Conservation (phyloP, 257 asterid species). For the Solanum gandarillasii region DNA sequence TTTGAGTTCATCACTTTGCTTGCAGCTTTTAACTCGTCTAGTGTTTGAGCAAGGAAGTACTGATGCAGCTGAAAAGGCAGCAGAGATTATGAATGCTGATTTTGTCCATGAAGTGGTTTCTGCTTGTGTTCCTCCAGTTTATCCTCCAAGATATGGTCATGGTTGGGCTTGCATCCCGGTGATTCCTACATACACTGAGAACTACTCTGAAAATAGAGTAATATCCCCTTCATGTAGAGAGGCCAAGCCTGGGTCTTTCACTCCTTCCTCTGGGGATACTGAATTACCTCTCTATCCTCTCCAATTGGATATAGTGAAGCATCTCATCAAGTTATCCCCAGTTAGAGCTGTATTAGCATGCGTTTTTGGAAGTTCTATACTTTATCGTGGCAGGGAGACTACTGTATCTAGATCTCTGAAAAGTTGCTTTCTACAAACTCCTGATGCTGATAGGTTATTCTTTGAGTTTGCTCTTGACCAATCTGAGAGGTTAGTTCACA, state of each 20-base stretch:
- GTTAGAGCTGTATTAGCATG: slow-evolving; percentile 97
- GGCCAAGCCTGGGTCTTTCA: slow-evolving; percentile 74
- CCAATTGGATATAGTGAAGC: slow-evolving; percentile 81
- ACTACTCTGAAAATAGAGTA: slow-evolving; percentile 49
- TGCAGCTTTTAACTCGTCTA: slow-evolving; percentile 92
- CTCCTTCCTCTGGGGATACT: slow-evolving; percentile 80
- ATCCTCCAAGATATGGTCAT: slow-evolving; percentile 93
- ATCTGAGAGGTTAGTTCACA: slow-evolving; percentile 77
- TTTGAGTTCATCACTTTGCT: slow-evolving; percentile 3
- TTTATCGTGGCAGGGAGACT: slow-evolving; percentile 66
- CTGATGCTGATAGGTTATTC: slow-evolving; percentile 72
- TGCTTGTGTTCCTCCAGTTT: slow-evolving; percentile 97
- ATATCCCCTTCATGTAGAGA: slow-evolving; percentile 72
- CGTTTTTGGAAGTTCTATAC: slow-evolving; percentile 88
- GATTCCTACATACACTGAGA: slow-evolving; percentile 60
- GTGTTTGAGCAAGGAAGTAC: slow-evolving; percentile 91
- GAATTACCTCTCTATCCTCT: slow-evolving; percentile 89
- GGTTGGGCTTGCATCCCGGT: slow-evolving; percentile 99
- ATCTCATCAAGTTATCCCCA: slow-evolving; percentile 83
- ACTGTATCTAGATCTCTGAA: slow-evolving; percentile 60
- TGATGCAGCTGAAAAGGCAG: slow-evolving; percentile 95
- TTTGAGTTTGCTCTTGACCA: slow-evolving; percentile 93
- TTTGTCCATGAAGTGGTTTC: slow-evolving; percentile 95
- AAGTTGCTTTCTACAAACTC: slow-evolving; percentile 45
- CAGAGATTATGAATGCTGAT: slow-evolving; percentile 90